Evolutionary conservation across 495 filamentous ascomycete genomes (phyloP).

Genomic region (Xeromyces bisporus): DNA sequence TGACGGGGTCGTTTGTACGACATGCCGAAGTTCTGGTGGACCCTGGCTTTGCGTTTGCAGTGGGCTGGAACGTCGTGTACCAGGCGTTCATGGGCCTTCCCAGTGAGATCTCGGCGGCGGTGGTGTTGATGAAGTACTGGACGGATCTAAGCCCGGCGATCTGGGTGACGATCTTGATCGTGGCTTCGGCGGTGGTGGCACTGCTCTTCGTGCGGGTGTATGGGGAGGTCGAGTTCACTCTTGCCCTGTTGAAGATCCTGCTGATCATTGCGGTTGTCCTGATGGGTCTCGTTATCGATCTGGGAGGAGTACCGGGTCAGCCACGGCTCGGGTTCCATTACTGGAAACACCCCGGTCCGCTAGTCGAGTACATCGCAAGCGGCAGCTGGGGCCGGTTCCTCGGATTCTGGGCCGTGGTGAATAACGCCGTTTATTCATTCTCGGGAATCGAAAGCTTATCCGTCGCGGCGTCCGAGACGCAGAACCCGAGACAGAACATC

Average conservation of each 20-base stretch:
- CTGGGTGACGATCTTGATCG: slow-evolving; percentile 29
- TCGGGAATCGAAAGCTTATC: slow-evolving; percentile 37
- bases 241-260: slow-evolving; percentile 27
- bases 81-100: slow-evolving; percentile 21
- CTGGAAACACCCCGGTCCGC: slow-evolving; percentile 36
- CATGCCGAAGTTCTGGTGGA: slow-evolving; percentile 13
- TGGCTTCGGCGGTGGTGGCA: slow-evolving; percentile 27
- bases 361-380: slow-evolving; percentile 27
- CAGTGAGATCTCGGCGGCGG: slow-evolving; percentile 23
- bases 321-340: slow-evolving; percentile 24
- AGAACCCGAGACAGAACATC: slow-evolving; percentile 25
- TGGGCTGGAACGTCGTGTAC: slow-evolving; percentile 16
- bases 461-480: slow-evolving; percentile 33
- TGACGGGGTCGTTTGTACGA: slow-evolving; percentile 14
- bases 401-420: slow-evolving; percentile 43
- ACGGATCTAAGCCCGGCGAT: slow-evolving; percentile 16
- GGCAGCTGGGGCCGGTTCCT: slow-evolving; percentile 30
- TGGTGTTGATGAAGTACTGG: slow-evolving; percentile 36
- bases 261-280: slow-evolving; percentile 31
- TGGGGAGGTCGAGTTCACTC: slow-evolving; percentile 30
- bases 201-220: slow-evolving; percentile 25
- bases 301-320: slow-evolving; percentile 11
- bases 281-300: slow-evolving; percentile 32
- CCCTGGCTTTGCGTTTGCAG: slow-evolving; percentile 14
- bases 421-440: slow-evolving; percentile 41